A percentile compares a stretch with the other conserved stretches of the same genome.
Evolutionary conservation across 164 flowering plant species (phyloP).

Genomic region (Stephania yunnanensis): DNA sequence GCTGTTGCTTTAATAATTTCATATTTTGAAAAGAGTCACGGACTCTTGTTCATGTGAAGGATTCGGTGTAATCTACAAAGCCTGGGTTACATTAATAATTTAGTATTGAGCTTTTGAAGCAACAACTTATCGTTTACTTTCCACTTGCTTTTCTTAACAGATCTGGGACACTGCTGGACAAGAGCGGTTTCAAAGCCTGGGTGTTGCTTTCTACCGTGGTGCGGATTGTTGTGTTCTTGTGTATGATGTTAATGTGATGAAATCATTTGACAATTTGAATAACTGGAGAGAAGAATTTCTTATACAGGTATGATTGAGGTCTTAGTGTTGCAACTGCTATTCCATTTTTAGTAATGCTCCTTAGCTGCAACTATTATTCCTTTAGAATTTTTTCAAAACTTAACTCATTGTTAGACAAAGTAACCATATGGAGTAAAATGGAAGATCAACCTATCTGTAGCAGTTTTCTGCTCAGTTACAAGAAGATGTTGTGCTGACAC

Average conservation of each 20-base stretch:
- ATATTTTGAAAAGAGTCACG: background rate
- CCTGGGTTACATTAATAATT: no score
- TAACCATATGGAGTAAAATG: background rate
- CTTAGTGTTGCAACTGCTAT: background rate
- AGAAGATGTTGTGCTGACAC: slow-evolving; percentile 1
- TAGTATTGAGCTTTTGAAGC: background rate
- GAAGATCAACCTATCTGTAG: background rate
- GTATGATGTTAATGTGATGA: slow-evolving; percentile 83
- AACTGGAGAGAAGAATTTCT: slow-evolving; percentile 96
- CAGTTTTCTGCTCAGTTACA: background rate
- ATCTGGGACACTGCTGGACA: slow-evolving; percentile 99
- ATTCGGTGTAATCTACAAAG: no score
- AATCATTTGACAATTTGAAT: slow-evolving; percentile 84
- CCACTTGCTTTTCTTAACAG: slow-evolving; percentile 29
- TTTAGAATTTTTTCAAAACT: background rate
- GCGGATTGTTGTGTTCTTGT: slow-evolving; percentile 98
- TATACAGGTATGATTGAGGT: slow-evolving; percentile 51
- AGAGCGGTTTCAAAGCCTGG: slow-evolving; percentile 91
- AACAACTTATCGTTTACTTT: background rate
- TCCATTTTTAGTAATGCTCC: background rate
- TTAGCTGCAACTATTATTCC: background rate
- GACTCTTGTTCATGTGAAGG: background rate
- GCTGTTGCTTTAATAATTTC: background rate
- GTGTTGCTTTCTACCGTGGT: slow-evolving; percentile 95
- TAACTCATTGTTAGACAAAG: background rate